Evolutionary conservation across 1,284 basidiomycete genomes (phyloP), one percentile per base, ranked within the genome.

Genomic region (Veloboletus limbatus): DNA sequence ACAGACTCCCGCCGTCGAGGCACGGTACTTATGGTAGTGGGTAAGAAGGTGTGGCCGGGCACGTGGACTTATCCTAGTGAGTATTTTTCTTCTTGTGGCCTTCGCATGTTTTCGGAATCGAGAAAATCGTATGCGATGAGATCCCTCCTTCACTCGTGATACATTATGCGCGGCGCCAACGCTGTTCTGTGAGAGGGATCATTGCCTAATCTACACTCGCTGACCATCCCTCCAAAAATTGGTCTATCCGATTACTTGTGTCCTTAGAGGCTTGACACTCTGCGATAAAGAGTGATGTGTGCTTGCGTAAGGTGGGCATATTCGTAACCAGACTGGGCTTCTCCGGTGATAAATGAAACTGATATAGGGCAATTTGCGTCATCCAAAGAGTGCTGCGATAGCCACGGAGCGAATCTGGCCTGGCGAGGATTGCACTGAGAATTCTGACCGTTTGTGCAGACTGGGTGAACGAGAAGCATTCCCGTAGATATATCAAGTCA

Each of bases 261-360:
- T 24, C 38, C 38, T 31, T n/a, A 17, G 25, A 25, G 16, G 40
- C 35, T 31, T 42, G 49, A 47, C 37, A 21, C 10, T 14, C 17
- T 28, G 27, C 27, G 34, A 32, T 26, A 18, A 43, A 54, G 26
- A 32, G 30, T 31, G 24, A 38, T 31, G 28, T 31, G 28, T 40
- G 41, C 37, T 55, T 58, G 43, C 40, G 46, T 60, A 58, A 60
- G 61, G 59, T 59, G 57, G 54, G 59, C 43, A 16, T 43, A 41
- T 63, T 51, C 40, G 57, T 56, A 50, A 59, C 55, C 53, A 48
- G 35, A 38, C 37, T 35, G 21, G 18, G 38, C 54, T 54, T 61
- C 62, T 45, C 54, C 47, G 45, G 38, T 51, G 62, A 65, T 63
- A 53, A 52, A 60, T 65, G 62, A 61, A 59, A 51, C 40, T 45